Conservation (phyloP, 2,329 filamentous ascomycete species). For the Penicillium sp. region DNA sequence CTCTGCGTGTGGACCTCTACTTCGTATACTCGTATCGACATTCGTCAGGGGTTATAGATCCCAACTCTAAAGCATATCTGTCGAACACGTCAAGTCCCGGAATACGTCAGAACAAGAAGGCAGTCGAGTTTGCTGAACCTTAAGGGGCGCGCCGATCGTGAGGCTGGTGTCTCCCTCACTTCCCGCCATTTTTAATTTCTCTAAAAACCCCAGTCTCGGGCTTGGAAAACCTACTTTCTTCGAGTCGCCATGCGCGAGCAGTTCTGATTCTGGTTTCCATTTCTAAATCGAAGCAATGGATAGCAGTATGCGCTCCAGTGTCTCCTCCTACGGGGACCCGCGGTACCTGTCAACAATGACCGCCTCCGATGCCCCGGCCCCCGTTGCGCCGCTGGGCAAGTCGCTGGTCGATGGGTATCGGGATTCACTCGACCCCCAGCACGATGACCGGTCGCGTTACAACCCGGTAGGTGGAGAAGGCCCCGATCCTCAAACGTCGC, state of each 20-base stretch:
- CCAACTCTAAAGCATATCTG: not conserved
- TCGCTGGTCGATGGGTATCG: constrained; percentile 62
- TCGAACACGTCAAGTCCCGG: not conserved
- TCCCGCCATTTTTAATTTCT: constrained; percentile 22
- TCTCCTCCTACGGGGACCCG: constrained; percentile 45
- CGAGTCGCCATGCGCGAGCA: constrained; percentile 15
- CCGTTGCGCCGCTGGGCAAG: constrained; percentile 40
- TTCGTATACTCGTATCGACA: too few species aligned
- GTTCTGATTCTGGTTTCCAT: constrained; percentile 10
- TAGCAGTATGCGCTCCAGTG: constrained; percentile 41
- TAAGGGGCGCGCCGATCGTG: constrained; percentile 4
- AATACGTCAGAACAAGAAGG: not conserved
- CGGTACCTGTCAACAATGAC: constrained; percentile 38
- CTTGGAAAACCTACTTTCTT: not conserved
- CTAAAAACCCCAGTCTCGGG: not conserved
- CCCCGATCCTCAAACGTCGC: not conserved
- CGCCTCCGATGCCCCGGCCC: constrained; percentile 35
- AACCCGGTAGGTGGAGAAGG: constrained; percentile 55
- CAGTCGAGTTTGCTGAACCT: not conserved
- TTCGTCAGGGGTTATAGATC: constrained; percentile 8
- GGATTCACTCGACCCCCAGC: constrained; percentile 58
- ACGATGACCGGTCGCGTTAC: constrained; percentile 56
- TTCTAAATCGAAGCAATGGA: constrained; percentile 29
- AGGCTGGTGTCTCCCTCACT: constrained; percentile 12
- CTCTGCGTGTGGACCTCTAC: too few species aligned